A percentile compares a stretch with the other conserved stretches of the same genome.
phyloP scores from a whole-genome alignment of 352 stramenopile genomes.

The Phytophthora fragariae region DNA sequence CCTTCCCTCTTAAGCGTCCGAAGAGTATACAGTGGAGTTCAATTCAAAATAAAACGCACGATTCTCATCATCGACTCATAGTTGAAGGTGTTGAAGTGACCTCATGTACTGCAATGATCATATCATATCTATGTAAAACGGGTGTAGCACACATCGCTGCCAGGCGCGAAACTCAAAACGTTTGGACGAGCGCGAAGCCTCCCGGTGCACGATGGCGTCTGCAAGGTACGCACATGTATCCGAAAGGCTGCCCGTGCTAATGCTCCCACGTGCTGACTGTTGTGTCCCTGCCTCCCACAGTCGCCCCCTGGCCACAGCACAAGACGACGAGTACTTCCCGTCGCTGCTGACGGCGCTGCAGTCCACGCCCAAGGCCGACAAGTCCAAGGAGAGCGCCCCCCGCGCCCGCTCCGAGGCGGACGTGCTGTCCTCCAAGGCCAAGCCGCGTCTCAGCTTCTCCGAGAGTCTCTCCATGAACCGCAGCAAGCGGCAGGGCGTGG shows the following conservation, averaged over 20 bases:
- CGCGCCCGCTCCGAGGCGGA: conserved; percentile 34
- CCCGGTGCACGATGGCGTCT: conserved; percentile 24
- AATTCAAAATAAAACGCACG: too few relatives aligned
- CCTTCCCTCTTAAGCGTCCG: neutral
- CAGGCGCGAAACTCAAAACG: conserved; percentile 9
- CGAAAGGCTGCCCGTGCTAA: too few relatives aligned
- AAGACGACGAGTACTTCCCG: conserved; percentile 83
- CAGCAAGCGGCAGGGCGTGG: conserved; percentile 40
- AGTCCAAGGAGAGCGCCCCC: conserved; percentile 62
- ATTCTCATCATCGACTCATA: too few relatives aligned
- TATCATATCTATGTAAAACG: neutral
- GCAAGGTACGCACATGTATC: conserved; percentile 25
- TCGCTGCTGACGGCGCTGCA: conserved; percentile 69
- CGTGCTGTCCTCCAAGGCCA: conserved; percentile 37
- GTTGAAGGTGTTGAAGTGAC: too few relatives aligned
- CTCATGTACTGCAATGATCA: too few relatives aligned
- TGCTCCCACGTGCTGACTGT: too few relatives aligned
- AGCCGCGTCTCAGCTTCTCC: conserved; percentile 64
- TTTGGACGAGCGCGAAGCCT: conserved; percentile 15
- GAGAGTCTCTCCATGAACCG: conserved; percentile 80
- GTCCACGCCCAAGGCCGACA: conserved; percentile 58
- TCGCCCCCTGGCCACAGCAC: conserved; percentile 35
- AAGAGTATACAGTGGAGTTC: neutral
- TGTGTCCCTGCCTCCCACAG: conserved; percentile 1
- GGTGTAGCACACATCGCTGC: neutral